Evolutionary conservation across 306 rosid genomes (phyloP).

Genomic region (Canavalia gladiata): DNA sequence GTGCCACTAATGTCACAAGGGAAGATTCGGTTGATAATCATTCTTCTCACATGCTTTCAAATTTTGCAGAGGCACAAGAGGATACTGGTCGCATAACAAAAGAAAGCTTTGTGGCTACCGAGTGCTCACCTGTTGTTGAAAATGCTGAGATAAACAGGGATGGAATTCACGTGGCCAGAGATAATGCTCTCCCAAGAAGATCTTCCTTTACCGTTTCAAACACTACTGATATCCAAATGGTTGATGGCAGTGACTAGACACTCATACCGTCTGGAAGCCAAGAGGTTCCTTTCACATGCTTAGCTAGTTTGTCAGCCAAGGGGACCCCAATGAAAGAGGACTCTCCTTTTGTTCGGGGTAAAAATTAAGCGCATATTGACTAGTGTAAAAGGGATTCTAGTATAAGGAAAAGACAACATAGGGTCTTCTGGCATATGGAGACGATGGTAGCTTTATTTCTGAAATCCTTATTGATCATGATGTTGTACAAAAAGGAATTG

Average conservation of each 20-base stretch:
- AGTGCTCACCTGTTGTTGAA: constrained; percentile 46
- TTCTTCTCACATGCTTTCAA: constrained; percentile 50
- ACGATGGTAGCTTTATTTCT: constrained; percentile 91
- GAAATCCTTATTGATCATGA: constrained; percentile 80
- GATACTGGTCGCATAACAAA: constrained; percentile 36
- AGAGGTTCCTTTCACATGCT: constrained; percentile 82
- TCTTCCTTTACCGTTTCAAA: constrained; percentile 46
- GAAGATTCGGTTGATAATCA: constrained; percentile 48
- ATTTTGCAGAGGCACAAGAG: constrained; percentile 40
- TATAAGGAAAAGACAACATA: constrained; percentile 67
- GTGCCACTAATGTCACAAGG: constrained; percentile 39
- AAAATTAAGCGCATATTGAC: constrained; percentile 91
- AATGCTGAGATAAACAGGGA: constrained; percentile 43
- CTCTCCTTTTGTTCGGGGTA: constrained; percentile 63
- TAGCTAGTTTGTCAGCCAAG: constrained; percentile 88
- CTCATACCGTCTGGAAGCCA: constrained; percentile 58
- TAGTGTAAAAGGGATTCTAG: constrained; percentile 85
- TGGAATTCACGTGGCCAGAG: constrained; percentile 32
- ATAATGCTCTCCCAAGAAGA: constrained; percentile 28
- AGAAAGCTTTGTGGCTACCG: constrained; percentile 21
- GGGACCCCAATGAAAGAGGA: constrained; percentile 67
- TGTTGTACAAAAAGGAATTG: constrained; percentile 80
- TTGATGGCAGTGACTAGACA: constrained; percentile 59
- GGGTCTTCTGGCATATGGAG: constrained; percentile 81
- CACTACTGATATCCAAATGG: constrained; percentile 53